These are phyloP conservation scores for Gossypium herbaceum DNA, from an alignment of 345 rosid species.

Conservation along the genomic window DNA sequence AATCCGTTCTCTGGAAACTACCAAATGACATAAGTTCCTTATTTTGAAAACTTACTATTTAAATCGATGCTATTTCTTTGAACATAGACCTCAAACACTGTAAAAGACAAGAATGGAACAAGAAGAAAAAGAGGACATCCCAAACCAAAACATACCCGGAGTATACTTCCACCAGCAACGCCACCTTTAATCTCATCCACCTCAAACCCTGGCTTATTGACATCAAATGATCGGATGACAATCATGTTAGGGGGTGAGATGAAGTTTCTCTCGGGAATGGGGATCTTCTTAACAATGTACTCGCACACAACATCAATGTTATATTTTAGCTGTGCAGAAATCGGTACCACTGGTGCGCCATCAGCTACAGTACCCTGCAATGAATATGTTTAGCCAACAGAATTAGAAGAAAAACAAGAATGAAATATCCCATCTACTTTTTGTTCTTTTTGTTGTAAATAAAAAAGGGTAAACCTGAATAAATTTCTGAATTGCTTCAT, in stretches of 20 bases:
- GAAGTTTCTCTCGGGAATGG: slow-evolving; percentile 92
- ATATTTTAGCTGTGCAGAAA: slow-evolving; percentile 92
- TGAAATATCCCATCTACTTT: not conserved
- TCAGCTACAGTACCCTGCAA: slow-evolving; percentile 90
- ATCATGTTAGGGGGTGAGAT: slow-evolving; percentile 80
- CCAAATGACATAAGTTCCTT: not conserved
- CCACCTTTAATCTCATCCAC: not conserved
- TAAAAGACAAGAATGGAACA: not conserved
- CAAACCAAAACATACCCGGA: slow-evolving; percentile 46
- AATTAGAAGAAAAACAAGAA: not conserved
- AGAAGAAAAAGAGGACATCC: not conserved
- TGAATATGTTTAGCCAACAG: not conserved
- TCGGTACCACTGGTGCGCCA: slow-evolving; percentile 86
- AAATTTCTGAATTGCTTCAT: slow-evolving; percentile 80
- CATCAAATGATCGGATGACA: slow-evolving; percentile 94
- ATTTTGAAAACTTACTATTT: not conserved
- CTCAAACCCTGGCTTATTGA: slow-evolving; percentile 75
- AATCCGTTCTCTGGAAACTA: not conserved
- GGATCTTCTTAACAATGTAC: slow-evolving; percentile 86
- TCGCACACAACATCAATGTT: slow-evolving; percentile 94
- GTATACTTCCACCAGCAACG: slow-evolving; percentile 76
- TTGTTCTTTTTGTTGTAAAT: not conserved
- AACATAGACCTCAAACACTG: not conserved
- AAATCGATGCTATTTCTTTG: not conserved
- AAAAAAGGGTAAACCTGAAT: slow-evolving; percentile 48